These are phyloP conservation scores for Pestalotiopsis sp. DNA, from an alignment of 2,329 filamentous ascomycete species.

Conservation along the genomic window DNA sequence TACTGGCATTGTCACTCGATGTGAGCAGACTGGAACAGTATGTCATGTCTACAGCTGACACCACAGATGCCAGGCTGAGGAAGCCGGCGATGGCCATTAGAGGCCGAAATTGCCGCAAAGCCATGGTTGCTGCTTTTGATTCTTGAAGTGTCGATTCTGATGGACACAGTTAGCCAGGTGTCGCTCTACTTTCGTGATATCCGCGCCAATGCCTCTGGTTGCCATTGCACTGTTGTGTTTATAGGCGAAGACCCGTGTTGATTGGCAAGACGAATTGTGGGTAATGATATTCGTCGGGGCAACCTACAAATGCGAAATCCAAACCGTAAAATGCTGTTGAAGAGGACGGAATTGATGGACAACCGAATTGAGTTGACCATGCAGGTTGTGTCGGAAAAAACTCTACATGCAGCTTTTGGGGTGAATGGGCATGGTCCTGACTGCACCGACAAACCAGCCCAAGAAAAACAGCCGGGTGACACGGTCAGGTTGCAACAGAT, in stretches of 20 bases:
- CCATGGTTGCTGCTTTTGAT: constrained; percentile 22
- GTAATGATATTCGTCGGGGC: not conserved
- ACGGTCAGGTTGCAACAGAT: not conserved
- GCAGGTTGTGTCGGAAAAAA: not conserved
- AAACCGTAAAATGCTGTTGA: not conserved
- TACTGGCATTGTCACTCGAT: constrained; percentile 42
- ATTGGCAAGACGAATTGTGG: not conserved
- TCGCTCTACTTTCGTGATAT: not conserved
- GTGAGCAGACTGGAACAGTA: constrained; percentile 54
- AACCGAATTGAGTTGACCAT: not conserved
- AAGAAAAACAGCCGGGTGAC: not conserved
- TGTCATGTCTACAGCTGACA: constrained; percentile 31
- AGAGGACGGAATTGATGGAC: not conserved
- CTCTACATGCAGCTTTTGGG: not conserved
- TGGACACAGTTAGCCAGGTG: not conserved
- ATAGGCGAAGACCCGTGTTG: not conserved
- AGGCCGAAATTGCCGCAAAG: constrained; percentile 20
- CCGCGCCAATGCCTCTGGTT: not conserved
- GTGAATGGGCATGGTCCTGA: not conserved
- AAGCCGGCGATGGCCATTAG: constrained; percentile 25
- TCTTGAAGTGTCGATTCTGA: not conserved
- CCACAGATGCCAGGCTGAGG: constrained; percentile 23
- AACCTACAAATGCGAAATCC: not conserved
- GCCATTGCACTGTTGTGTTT: not conserved
- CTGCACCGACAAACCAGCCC: not conserved